A percentile compares a stretch with the other conserved stretches of the same genome.
phyloP scores from a whole-genome alignment of 1,284 basidiomycete genomes.

The Ustilago hordei region DNA sequence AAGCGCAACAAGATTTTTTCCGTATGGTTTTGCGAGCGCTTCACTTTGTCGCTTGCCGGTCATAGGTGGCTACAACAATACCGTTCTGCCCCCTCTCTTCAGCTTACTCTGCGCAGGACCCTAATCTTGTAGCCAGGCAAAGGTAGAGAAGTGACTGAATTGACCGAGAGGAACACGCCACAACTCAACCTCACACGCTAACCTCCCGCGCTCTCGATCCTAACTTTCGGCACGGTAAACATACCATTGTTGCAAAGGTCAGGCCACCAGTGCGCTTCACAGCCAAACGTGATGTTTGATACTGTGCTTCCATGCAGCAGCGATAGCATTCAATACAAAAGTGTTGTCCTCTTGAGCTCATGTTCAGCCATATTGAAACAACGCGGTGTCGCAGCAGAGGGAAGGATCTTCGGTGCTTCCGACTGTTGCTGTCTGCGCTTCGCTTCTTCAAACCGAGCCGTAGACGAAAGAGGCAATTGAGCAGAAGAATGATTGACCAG shows the following conservation, averaged over 20 bases:
- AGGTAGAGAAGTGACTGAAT: background rate
- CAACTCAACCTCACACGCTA: background rate
- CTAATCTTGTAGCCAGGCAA: background rate
- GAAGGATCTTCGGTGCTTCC: constrained; percentile 17
- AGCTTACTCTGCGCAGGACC: background rate
- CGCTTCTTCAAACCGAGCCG: constrained; percentile 2
- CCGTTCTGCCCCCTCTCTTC: background rate
- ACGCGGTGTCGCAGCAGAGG: background rate
- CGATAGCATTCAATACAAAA: background rate
- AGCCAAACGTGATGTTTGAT: background rate
- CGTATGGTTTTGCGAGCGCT: background rate
- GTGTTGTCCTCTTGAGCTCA: background rate
- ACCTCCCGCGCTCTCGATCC: background rate
- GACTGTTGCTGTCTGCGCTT: background rate
- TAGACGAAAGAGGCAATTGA: constrained; percentile 6
- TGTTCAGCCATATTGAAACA: background rate
- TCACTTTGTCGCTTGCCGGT: background rate
- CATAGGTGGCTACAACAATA: background rate
- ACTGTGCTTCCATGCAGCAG: background rate
- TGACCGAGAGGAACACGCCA: constrained; percentile 8
- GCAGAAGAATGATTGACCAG: constrained; percentile 13
- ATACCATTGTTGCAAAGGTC: background rate
- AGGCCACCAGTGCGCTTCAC: background rate
- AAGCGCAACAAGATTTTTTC: background rate
- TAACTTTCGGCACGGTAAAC: background rate